These are phyloP conservation scores for Pleurotus eryngii DNA, from an alignment of 768 basidiomycete species.

Conservation along the genomic window DNA sequence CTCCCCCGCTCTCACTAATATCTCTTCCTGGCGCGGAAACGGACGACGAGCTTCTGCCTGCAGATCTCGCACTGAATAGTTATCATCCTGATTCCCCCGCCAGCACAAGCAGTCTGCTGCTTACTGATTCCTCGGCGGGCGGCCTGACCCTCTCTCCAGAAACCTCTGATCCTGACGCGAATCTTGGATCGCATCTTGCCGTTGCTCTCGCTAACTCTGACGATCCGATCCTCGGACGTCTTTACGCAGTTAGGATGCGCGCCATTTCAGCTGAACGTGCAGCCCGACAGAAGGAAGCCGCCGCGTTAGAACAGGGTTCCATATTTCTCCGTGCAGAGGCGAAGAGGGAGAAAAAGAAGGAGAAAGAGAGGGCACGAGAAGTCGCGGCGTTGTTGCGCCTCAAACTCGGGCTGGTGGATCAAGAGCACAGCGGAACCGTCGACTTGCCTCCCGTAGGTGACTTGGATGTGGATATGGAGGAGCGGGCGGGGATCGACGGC, in stretches of 20 bases:
- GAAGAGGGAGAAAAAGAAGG: slow-evolving; percentile 41
- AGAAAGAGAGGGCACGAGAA: slow-evolving; percentile 55
- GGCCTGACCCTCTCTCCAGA: slow-evolving; percentile 44
- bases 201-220: slow-evolving; percentile 24
- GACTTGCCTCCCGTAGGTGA: neutral
- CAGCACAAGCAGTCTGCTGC: slow-evolving; percentile 19
- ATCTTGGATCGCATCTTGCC: slow-evolving; percentile 17
- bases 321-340: slow-evolving; percentile 39
- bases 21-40: slow-evolving; percentile 42
- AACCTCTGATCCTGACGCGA: slow-evolving; percentile 30
- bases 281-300: slow-evolving; percentile 25
- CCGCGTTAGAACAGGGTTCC: slow-evolving; percentile 31
- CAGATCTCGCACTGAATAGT: slow-evolving; percentile 8
- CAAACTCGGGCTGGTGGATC: slow-evolving; percentile 33
- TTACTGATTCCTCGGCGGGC: slow-evolving; percentile 37
- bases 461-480: neutral
- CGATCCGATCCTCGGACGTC: slow-evolving; percentile 34
- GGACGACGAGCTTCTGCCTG: slow-evolving; percentile 39
- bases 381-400: slow-evolving; percentile 52
- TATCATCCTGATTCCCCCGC: slow-evolving; percentile 1
- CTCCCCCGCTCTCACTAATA: slow-evolving; percentile 23
- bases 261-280: slow-evolving; percentile 28
- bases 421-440: neutral
- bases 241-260: slow-evolving; percentile 39
- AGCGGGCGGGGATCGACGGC: neutral